phyloP scores from a whole-genome alignment of 2,329 filamentous ascomycete genomes.

The Plenodomus biglobosus region DNA sequence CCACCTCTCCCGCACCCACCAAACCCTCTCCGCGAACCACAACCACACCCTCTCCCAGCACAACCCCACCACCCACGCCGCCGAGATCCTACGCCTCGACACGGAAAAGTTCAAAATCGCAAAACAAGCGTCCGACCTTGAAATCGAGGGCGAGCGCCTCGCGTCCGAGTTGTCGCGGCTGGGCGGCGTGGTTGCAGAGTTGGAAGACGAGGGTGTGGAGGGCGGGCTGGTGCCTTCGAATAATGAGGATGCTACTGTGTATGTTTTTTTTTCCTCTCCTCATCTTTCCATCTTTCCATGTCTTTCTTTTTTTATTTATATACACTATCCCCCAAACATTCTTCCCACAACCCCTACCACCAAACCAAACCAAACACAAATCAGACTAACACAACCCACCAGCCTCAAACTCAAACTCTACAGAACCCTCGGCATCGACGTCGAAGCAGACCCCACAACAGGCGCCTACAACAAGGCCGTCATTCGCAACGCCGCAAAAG shows the following conservation, averaged over 20 bases:
- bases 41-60: constrained; percentile 73
- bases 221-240: constrained; percentile 60
- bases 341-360: too few species aligned
- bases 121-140: constrained; percentile 85
- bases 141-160: constrained; percentile 93
- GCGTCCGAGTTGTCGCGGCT: constrained; percentile 76
- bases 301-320: too few species aligned
- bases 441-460: constrained; percentile 71
- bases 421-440: constrained; percentile 84
- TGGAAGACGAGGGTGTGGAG: constrained; percentile 86
- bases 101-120: constrained; percentile 92
- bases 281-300: background rate
- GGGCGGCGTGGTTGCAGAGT: constrained; percentile 71
- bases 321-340: too few species aligned
- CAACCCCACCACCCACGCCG: constrained; percentile 77
- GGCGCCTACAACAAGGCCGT: constrained; percentile 86
- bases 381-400: too few species aligned
- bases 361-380: too few species aligned
- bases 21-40: constrained; percentile 74
- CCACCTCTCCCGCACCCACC: constrained; percentile 73
- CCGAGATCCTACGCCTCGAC: constrained; percentile 81
- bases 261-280: constrained; percentile 23
- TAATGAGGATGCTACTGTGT: constrained; percentile 54
- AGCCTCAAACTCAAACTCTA: constrained; percentile 86
- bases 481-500: constrained; percentile 80